Conservation (phyloP, 106 monocot genomes). For the Dendrobium nobile region DNA sequence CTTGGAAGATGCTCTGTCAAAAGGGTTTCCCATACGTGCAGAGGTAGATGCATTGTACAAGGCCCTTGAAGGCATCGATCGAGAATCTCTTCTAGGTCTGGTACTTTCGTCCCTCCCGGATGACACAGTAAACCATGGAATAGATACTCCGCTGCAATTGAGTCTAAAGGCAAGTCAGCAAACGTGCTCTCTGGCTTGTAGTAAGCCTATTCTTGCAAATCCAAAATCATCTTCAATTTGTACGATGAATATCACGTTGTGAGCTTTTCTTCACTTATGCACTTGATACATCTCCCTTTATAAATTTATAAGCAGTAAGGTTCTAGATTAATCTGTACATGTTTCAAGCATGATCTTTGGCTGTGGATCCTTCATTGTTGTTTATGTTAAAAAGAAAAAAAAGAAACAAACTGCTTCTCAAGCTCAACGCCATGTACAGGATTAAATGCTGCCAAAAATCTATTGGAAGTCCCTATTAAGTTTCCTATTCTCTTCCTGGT, state of each 20-base stretch:
- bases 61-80: conserved; percentile 74
- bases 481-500: neutral
- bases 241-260: neutral
- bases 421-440: neutral
- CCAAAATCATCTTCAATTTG: neutral
- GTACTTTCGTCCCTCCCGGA: conserved; percentile 79
- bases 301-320: too few relatives aligned
- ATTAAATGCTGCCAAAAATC: neutral
- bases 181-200: neutral
- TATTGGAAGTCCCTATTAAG: neutral
- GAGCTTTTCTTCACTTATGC: too few relatives aligned
- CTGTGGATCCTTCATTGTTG: neutral
- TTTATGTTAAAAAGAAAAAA: neutral
- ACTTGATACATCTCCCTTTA: too few relatives aligned
- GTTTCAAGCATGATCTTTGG: neutral
- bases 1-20: conserved; percentile 80
- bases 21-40: conserved; percentile 55
- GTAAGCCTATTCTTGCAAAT: neutral
- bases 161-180: conserved; percentile 61
- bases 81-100: conserved; percentile 65
- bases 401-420: neutral
- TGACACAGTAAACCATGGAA: conserved; percentile 58
- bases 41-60: conserved; percentile 57
- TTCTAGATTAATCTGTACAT: neutral
- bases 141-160: conserved; percentile 53